Base-by-base conservation (phyloP, 768 basidiomycete genomes). In the Termitomyces titanicus region DNA sequence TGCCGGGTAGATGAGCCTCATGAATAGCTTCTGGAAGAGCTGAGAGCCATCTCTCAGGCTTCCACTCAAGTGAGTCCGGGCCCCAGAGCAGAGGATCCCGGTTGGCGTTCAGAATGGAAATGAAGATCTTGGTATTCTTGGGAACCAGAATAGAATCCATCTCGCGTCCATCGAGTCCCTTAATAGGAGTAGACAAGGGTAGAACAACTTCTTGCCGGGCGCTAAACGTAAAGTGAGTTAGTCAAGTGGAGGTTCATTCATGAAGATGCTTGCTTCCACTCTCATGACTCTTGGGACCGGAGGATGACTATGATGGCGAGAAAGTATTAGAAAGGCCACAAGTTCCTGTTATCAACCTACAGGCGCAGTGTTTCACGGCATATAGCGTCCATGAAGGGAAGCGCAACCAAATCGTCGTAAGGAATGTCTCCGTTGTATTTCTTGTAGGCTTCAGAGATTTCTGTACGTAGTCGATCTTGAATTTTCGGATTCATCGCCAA, bases 21-120 rank as follows among this genome's bases (percentile, higher is more conserved):
- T 47, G 58, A 5, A 74, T 57, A 33, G 51, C 53, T 29, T 66
- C 59, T 2, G 71, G 74, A 31, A 72, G 66, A 9, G 64, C 63
- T 15, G 59, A 57, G 2, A 74, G 61, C 75, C 76, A 77, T 9
- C 75, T 67, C 59, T 76, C 72, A 1, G 74, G 76, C 57, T 72
- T 74, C 72, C 73, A 76, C 47, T 74, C 71, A 5, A 62, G 37
- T 1, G 69, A 72, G 47, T 77, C 74, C 15, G 62, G 63, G 12
- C 76, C 76, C 74, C 74, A 77, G 7, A 74, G 52, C 1, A 59
- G 59, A 46, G 63, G 64, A 54, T 69, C 64, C 10, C 64, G 57
- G 56, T 76, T 75, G 20, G 67, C 59, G 25, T 60, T 60, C 20
- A 67, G 17, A 25, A 74, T 63, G 3, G 70, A 71, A 11, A 72